Evolutionary conservation across 2,329 filamentous ascomycete species (phyloP).

Genomic region (Fusarium neocosmosporiellum): DNA sequence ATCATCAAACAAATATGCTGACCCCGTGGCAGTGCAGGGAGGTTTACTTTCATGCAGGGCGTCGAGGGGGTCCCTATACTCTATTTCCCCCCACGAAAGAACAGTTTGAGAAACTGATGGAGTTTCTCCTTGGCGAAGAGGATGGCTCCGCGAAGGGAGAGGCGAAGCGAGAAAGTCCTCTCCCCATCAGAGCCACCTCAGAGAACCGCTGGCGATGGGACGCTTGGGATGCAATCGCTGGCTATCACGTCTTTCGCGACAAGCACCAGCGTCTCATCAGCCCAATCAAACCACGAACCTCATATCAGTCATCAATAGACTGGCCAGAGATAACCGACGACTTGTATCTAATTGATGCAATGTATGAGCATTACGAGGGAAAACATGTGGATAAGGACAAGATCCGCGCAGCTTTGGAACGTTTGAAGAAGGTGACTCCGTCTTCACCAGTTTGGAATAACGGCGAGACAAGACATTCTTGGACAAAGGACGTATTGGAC

Average conservation of each 20-base stretch:
- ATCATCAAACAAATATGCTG: not conserved
- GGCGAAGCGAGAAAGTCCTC: not conserved
- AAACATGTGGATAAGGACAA: not conserved
- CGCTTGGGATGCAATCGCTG: constrained; percentile 9
- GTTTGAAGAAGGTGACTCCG: not conserved
- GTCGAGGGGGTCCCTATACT: not conserved
- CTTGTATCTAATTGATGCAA: not conserved
- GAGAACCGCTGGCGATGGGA: constrained; percentile 21
- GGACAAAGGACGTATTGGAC: not conserved
- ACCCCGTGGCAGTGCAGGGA: not conserved
- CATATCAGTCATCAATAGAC: not conserved
- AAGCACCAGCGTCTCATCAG: not conserved
- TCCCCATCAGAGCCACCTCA: not conserved
- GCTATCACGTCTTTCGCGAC: constrained; percentile 14
- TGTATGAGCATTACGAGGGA: not conserved
- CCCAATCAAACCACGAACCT: not conserved
- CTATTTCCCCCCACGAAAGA: constrained; percentile 2
- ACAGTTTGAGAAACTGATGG: not conserved
- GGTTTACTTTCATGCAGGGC: constrained; percentile 11
- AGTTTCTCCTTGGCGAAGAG: not conserved
- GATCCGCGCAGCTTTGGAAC: not conserved
- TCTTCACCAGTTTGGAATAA: not conserved
- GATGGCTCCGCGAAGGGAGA: not conserved
- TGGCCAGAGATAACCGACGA: constrained; percentile 5
- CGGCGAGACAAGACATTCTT: not conserved